A percentile compares a stretch with the other conserved stretches of the same genome.
Evolutionary conservation across 192 early-diverging fungal species (phyloP).

Genomic region (Entomortierella parvispora): DNA sequence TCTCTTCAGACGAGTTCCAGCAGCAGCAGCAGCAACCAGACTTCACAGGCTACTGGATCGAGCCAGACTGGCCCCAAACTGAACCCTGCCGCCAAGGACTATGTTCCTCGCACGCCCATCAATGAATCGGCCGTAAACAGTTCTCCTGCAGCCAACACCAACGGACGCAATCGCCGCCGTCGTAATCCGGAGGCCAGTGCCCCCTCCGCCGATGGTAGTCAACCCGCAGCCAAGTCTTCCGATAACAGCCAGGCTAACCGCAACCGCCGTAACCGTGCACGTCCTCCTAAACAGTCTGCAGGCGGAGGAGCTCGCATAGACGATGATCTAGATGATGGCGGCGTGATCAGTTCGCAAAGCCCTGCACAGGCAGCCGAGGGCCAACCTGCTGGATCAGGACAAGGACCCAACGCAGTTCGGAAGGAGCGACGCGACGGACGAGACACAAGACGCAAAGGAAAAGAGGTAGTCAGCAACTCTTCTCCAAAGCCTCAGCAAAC

Average conservation of each 20-base stretch:
- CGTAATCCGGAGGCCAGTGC: slow-evolving; percentile 12
- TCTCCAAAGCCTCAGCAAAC: slow-evolving; percentile 12
- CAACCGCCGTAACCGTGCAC: slow-evolving; percentile 27
- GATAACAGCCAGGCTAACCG: slow-evolving; percentile 4
- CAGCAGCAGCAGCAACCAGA: background rate
- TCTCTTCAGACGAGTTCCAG: background rate
- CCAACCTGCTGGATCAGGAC: slow-evolving; percentile 1
- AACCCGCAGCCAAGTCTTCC: slow-evolving; percentile 15
- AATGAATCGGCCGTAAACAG: background rate
- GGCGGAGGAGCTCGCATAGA: slow-evolving; percentile 37
- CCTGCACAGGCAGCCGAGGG: slow-evolving; percentile 20
- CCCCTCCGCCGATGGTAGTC: background rate
- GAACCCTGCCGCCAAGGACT: slow-evolving; percentile 47
- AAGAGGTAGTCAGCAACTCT: slow-evolving; percentile 9
- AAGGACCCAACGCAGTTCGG: background rate
- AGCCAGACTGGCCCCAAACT: slow-evolving; percentile 14
- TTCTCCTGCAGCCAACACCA: background rate
- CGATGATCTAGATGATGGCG: slow-evolving; percentile 36
- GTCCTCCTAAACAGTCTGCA: slow-evolving; percentile 8
- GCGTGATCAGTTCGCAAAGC: slow-evolving; percentile 43
- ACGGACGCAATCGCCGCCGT: slow-evolving; percentile 6
- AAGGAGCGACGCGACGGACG: slow-evolving; percentile 15
- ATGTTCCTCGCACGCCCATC: slow-evolving; percentile 27
- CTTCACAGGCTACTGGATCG: background rate
- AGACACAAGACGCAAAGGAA: slow-evolving; percentile 23